Conservation (phyloP, 176 grass and related monocot species). For the Oryza glumipatula region DNA sequence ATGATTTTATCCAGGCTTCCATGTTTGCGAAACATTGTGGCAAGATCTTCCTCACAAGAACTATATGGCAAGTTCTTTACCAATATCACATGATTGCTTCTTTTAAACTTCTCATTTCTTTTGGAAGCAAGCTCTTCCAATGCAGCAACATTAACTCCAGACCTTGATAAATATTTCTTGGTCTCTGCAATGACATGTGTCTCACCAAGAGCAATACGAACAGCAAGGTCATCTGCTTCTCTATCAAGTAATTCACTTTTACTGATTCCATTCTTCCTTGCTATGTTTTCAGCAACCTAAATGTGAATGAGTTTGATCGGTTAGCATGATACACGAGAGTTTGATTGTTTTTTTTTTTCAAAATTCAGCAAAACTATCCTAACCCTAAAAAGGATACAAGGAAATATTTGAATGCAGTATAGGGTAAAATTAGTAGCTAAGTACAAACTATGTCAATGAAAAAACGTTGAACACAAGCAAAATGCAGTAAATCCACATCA, state of each 20-base stretch:
- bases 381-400: background rate
- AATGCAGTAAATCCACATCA: slow-evolving; percentile 28
- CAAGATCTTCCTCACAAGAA: slow-evolving; percentile 80
- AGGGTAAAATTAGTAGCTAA: slow-evolving; percentile 7
- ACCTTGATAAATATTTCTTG: slow-evolving; percentile 82
- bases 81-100: slow-evolving; percentile 93
- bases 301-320: slow-evolving; percentile 2
- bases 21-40: slow-evolving; percentile 77
- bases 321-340: background rate
- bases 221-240: slow-evolving; percentile 87
- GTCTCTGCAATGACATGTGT: slow-evolving; percentile 84
- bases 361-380: slow-evolving; percentile 8
- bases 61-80: slow-evolving; percentile 92
- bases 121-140: slow-evolving; percentile 84
- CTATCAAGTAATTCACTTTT: slow-evolving; percentile 87
- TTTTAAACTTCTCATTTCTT: slow-evolving; percentile 75
- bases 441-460: background rate
- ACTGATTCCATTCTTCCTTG: slow-evolving; percentile 88
- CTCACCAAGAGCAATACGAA: slow-evolving; percentile 86
- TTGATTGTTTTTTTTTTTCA: background rate
- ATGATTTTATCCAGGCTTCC: slow-evolving; percentile 83
- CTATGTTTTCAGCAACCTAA: slow-evolving; percentile 92
- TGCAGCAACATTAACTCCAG: slow-evolving; percentile 77
- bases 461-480: slow-evolving; percentile 13
- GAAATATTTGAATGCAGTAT: slow-evolving; percentile 16